Conservation (phyloP, 2,329 filamentous ascomycete species). For the Trichophyton rubrum region DNA sequence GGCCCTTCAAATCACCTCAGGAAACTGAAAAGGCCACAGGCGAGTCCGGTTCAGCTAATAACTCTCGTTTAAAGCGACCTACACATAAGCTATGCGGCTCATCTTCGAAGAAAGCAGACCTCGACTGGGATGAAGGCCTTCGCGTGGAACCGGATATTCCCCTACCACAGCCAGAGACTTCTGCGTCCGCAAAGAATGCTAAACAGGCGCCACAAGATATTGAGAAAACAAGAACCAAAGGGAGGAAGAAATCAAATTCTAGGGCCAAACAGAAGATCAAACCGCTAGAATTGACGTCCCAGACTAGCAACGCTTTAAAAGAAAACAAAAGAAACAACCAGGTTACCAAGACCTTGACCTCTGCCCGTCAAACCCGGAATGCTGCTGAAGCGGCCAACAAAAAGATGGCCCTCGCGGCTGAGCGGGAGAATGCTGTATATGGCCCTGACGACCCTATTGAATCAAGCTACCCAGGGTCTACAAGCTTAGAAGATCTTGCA, state of each 20-base stretch:
- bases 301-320: background rate
- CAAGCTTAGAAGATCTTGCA: background rate
- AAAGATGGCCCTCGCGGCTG: slow-evolving; percentile 10
- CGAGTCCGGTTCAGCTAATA: background rate
- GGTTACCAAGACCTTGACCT: slow-evolving; percentile 12
- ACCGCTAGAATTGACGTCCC: slow-evolving; percentile 7
- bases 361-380: slow-evolving; percentile 8
- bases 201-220: slow-evolving; percentile 4
- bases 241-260: slow-evolving; percentile 2
- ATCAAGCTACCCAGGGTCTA: slow-evolving; percentile 7
- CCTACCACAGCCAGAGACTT: background rate
- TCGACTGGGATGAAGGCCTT: slow-evolving; percentile 15
- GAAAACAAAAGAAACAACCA: slow-evolving; percentile 4
- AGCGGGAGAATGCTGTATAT: slow-evolving; percentile 8
- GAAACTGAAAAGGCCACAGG: background rate
- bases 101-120: background rate
- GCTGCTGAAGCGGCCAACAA: slow-evolving; percentile 12
- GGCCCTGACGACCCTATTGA: slow-evolving; percentile 14
- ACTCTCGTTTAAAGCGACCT: slow-evolving; percentile 13
- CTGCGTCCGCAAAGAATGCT: slow-evolving; percentile 2
- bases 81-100: slow-evolving; percentile 9
- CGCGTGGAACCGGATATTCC: slow-evolving; percentile 9
- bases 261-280: slow-evolving; percentile 2
- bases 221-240: background rate
- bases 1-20: background rate